Conservation (phyloP, 2,329 filamentous ascomycete species). For the Monilinia laxa region DNA sequence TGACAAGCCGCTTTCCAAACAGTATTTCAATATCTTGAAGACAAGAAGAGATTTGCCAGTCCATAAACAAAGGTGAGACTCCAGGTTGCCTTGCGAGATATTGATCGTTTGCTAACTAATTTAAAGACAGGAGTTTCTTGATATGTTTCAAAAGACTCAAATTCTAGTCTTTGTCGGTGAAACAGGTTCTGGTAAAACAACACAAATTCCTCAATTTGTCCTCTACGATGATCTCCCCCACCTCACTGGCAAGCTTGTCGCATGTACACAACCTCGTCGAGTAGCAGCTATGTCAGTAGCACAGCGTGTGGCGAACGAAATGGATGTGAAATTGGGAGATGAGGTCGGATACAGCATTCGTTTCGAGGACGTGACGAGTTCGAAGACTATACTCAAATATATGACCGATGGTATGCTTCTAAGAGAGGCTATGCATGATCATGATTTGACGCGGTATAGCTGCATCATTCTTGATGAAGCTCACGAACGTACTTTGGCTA, state of each 20-base stretch:
- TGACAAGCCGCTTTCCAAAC: constrained; percentile 68
- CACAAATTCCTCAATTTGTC: constrained; percentile 97
- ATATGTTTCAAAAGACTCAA: constrained; percentile 89
- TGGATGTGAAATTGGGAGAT: constrained; percentile 88
- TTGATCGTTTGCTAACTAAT: constrained; percentile 27
- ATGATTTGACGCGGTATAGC: constrained; percentile 86
- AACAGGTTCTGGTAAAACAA: constrained; percentile 98
- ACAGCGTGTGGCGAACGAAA: constrained; percentile 94
- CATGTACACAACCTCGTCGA: constrained; percentile 95
- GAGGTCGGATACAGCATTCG: constrained; percentile 99
- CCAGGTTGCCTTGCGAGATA: background rate
- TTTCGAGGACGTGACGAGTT: constrained; percentile 91
- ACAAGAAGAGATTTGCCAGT: constrained; percentile 83
- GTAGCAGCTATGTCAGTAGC: constrained; percentile 98
- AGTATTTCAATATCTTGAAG: constrained; percentile 89
- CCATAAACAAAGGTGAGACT: constrained; percentile 74
- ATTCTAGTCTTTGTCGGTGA: constrained; percentile 98
- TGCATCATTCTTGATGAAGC: constrained; percentile 98
- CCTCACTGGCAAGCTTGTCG: constrained; percentile 80
- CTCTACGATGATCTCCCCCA: constrained; percentile 95
- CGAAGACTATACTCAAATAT: constrained; percentile 93
- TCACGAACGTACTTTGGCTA: constrained; percentile 94
- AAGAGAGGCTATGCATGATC: constrained; percentile 94
- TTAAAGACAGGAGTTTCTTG: constrained; percentile 79
- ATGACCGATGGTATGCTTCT: constrained; percentile 99